Base-by-base conservation (phyloP, 1,284 basidiomycete species). In the Sanghuangporus baumii region DNA sequence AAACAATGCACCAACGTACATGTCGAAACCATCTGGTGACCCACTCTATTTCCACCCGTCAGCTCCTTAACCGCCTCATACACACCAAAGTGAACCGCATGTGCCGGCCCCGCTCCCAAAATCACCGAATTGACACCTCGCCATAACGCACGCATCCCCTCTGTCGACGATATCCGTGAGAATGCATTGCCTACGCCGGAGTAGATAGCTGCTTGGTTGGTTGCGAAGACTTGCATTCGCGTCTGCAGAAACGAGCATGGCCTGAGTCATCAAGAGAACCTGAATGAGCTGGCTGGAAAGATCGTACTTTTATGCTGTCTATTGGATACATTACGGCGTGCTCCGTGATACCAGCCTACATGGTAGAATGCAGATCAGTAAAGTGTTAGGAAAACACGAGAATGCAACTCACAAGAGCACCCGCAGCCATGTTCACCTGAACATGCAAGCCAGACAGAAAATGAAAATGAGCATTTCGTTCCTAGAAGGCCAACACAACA, bases 241-340 rank as follows among this genome's bases (percentile, higher is more conserved):
- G 97, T 99, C 96, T 98, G 71, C 6, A 58, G 54, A 66, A 55
- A 68, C 40, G 41, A 38, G 3, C 12, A 26, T 37, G n/a, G 16
- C 51, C 60, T 62, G 66, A 57, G 47, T 61, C 50, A 31, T 41
- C 50, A 51, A 51, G n/a, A 26, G 41, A 46, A 34, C 55, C 46
- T 48, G 55, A 37, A 26, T 14, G 43, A n/a, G 6, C 46, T 18
- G 48, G 43, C 54, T 26, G 51, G n/a, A 37, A 31, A 47, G 20
- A n/a, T 46, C 87, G 67, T 64, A 93, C 96, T 82, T 99, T 98
- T 75, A 99, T 97, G 71, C 93, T 95, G 78, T 99, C 97, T 67
- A 99, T 82, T 3, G 97, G 97, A 74, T 94, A 99, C 91, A 99
- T 99, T 73, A 97, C 94, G 31, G 96, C 93, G 77, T 99, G 97